Base-by-base conservation (phyloP, 805 yeast species). In the Saturnispora bothae region DNA sequence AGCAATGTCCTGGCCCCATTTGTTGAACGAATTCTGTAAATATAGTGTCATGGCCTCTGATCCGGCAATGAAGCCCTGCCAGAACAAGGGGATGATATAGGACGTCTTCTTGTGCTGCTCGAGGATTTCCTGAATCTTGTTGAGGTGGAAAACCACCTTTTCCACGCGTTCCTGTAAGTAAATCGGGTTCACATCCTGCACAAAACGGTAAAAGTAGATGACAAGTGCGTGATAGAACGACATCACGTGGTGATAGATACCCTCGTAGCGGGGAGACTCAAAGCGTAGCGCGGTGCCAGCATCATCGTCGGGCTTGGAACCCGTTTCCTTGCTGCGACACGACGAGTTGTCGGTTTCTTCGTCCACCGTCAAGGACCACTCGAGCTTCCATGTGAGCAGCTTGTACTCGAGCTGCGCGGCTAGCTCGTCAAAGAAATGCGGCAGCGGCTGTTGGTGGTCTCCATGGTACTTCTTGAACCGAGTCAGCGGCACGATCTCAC, bases 11-110 rank as follows among this genome's bases (percentile, higher is more conserved):
- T 73, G 75, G 9, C 77, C 78, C 94, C 94, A 84, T 41, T 66
- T 64, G 50, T 74, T 77, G 59, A 73, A 83, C 30, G 84, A 78
- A 42, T 67, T 59, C 46, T 82, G 89, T 27, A 78, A 57, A 26
- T 64, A 65, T 1, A 57, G 48, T 5, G 78, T 72, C 42, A 72
- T 69, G 9, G 86, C 79, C 44, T 82, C 85, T 50, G 92, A 79
- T 0, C 94, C 95, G 1, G 89, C 86, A 31, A 85, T 78, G 48
- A 85, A 85, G 0, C 92, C 94, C 51, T 82, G 89, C 92, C 95
- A 85, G 48, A 83, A 76, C 25, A 83, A 61, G 4, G 96, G 95
- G 26, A 79, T 73, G 36, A 75, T 74, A 16, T 79, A 69, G 3
- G 57, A 52, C 1, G 78, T 75, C 19, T 72, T 76, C 16, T 66